A percentile compares a stretch with the other conserved stretches of the same genome.
Evolutionary conservation across 257 asterid genomes (phyloP).

Genomic region (Gentiana straminea): DNA sequence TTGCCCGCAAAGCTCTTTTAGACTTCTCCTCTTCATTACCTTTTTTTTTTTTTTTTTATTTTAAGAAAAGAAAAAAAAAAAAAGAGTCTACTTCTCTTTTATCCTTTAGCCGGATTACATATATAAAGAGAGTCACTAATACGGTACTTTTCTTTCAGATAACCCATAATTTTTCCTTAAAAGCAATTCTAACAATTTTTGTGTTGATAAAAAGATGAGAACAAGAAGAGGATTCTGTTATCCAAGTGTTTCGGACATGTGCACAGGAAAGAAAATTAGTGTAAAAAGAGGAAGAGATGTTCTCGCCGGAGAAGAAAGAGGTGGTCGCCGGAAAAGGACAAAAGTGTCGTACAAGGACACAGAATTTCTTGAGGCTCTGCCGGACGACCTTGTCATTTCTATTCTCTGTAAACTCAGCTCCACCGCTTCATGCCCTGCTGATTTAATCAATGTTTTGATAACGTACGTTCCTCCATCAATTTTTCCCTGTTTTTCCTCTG

Average conservation of each 20-base stretch:
- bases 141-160: not conserved
- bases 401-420: constrained; percentile 52
- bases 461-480: constrained; percentile 34
- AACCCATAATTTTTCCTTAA: not conserved
- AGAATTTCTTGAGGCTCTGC: constrained; percentile 58
- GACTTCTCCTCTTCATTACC: not conserved
- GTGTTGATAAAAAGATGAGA: constrained; percentile 25
- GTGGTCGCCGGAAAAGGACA: constrained; percentile 24
- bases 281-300: constrained; percentile 17
- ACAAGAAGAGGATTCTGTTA: constrained; percentile 46
- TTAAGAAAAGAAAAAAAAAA: not conserved
- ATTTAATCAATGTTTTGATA: constrained; percentile 46
- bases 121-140: not conserved
- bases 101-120: constrained; percentile 9
- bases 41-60: not conserved
- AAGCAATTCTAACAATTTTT: not conserved
- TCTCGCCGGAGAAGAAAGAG: constrained; percentile 16
- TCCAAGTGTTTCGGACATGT: constrained; percentile 25
- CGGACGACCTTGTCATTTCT: constrained; percentile 59
- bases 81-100: constrained; percentile 10
- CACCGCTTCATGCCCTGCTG: constrained; percentile 49
- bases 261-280: constrained; percentile 1
- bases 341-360: constrained; percentile 14
- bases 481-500: not conserved
- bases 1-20: constrained; percentile 1